Evolutionary conservation across 805 yeast genomes (phyloP).

Genomic region (Priceomyces medius): DNA sequence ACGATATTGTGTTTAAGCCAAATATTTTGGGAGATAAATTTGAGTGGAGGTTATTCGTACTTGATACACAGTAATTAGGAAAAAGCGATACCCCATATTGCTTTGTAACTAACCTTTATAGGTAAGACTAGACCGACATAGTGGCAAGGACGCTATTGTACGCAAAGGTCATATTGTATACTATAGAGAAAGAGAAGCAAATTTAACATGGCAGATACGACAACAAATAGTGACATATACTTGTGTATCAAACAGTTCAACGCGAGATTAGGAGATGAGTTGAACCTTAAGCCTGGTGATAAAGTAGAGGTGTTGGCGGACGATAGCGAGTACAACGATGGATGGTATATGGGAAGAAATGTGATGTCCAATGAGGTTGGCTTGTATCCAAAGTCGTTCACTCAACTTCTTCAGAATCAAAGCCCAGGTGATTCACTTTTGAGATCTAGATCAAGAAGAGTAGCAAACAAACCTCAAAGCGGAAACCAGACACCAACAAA

Average conservation of each 20-base stretch:
- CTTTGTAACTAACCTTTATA: not conserved
- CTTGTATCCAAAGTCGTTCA: constrained; percentile 85
- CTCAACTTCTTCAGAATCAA: constrained; percentile 46
- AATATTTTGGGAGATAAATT: not conserved
- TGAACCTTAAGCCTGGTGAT: constrained; percentile 78
- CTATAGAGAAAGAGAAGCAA: not conserved
- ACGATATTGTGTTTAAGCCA: not conserved
- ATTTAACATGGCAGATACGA: constrained; percentile 3
- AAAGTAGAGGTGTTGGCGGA: constrained; percentile 85
- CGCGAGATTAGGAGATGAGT: constrained; percentile 87
- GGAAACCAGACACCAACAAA: constrained; percentile 13
- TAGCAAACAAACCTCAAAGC: constrained; percentile 11
- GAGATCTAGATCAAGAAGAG: constrained; percentile 56
- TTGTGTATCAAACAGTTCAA: constrained; percentile 81
- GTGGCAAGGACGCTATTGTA: not conserved
- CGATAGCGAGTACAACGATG: constrained; percentile 91
- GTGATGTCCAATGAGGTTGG: constrained; percentile 74
- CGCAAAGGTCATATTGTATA: not conserved
- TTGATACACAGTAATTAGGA: not conserved
- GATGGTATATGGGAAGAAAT: constrained; percentile 94
- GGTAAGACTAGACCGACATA: not conserved
- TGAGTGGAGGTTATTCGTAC: not conserved
- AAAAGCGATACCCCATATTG: not conserved
- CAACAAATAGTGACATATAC: constrained; percentile 30
- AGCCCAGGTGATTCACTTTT: constrained; percentile 17